A percentile compares a stretch with the other conserved stretches of the same genome.
phyloP scores from a whole-genome alignment of 139 green algal genomes.

The Chlorella sp. region DNA sequence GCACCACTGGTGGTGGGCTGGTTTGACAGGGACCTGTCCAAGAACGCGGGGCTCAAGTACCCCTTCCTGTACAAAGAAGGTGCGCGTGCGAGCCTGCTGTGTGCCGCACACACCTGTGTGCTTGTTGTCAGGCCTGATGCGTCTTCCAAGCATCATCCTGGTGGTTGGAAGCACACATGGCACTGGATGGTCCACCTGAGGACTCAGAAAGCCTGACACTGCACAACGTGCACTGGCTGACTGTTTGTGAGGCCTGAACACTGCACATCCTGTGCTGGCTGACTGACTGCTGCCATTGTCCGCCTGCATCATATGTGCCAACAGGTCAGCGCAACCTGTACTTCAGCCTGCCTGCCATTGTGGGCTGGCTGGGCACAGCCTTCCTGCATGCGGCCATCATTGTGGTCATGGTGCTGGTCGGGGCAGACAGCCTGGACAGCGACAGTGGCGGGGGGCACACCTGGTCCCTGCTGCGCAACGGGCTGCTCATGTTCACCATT shows the following conservation, averaged over 20 bases:
- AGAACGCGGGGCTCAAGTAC: constrained; percentile 31
- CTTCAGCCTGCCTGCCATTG: constrained; percentile 50
- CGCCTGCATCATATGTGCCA: too few relatives aligned
- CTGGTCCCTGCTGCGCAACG: constrained; percentile 41
- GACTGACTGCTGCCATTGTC: too few relatives aligned
- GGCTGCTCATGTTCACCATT: constrained; percentile 53
- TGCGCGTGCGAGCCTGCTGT: too few relatives aligned
- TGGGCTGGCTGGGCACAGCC: constrained; percentile 45
- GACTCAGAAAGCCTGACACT: too few relatives aligned
- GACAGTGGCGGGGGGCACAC: constrained; percentile 15
- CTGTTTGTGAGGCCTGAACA: too few relatives aligned
- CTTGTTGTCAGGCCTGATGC: too few relatives aligned
- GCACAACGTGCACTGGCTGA: too few relatives aligned
- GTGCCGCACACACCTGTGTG: too few relatives aligned
- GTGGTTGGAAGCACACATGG: too few relatives aligned
- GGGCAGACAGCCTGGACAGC: background rate
- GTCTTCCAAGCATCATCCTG: too few relatives aligned
- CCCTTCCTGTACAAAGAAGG: constrained; percentile 48
- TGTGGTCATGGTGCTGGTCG: constrained; percentile 33
- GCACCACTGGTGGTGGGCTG: constrained; percentile 53
- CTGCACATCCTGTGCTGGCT: too few relatives aligned
- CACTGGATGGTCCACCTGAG: too few relatives aligned
- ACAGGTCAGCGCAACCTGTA: constrained; percentile 58
- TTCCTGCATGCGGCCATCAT: constrained; percentile 45
- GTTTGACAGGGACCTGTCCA: constrained; percentile 62